Evolutionary conservation across 139 green algal genomes (phyloP), one percentile per base, ranked within the genome.

Genomic region (Picochlorum sp.): DNA sequence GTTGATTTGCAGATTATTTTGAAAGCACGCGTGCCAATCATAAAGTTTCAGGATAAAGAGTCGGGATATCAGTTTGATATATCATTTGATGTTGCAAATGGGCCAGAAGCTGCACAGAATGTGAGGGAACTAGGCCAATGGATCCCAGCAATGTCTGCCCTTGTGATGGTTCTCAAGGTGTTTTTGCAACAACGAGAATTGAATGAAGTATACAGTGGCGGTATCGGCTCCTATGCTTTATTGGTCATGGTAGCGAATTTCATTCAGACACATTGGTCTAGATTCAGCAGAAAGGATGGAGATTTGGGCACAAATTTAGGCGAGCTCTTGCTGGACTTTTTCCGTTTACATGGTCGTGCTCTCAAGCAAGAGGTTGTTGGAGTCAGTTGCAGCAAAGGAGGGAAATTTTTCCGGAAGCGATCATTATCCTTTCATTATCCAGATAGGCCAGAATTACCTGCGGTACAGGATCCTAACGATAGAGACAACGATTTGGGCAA

Each of bases 171-270:
- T 30, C 80, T 96, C 30, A 96, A 96, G 70, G 66, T 88, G 18
- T 96, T 96, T 72, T 71, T 98, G 58, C 88, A 95, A 65, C 92
- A 98, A 81, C 73, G 92, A 0, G 86, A 91, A 37, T 76, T 98
- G 15, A 97, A 97, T 58, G 92, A 98, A 81, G 90, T 98, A 20
- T 98, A 97, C 66, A 77, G 69, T 0, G 92, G 92, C 0, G 92
- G 92, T 62, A 86, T 98, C 60, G 92, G 92, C 45, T 90, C 77
- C 45, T 98, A 97, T 70, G 86, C 85, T 8, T 81, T 98, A 28
- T 83, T 98, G 45, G 86, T 89, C 41, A 92, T 98, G 86, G 75
- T 97, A 3, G 81, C 85, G 1, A 79, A 83, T 6, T 92, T 92
- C 68, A 77, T 98, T 62, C 80, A 93, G 79, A 68, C 83, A 37